phyloP scores from a whole-genome alignment of 2,329 filamentous ascomycete genomes.

The Nemania sp. region DNA sequence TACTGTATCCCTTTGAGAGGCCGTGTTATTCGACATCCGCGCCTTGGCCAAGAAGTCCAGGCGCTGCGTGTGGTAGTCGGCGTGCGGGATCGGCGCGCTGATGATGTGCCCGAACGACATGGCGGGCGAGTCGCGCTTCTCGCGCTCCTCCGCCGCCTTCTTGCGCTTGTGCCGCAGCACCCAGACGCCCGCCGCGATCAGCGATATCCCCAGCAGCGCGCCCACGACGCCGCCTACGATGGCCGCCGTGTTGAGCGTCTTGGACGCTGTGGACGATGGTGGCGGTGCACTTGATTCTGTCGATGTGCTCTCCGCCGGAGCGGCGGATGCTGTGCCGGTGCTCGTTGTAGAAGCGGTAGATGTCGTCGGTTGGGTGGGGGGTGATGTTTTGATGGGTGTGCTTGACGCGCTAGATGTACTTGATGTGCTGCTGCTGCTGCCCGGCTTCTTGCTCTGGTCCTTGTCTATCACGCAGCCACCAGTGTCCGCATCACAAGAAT shows the following conservation, averaged over 20 bases:
- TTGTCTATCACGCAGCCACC: constrained; percentile 55
- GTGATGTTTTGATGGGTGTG: constrained; percentile 3
- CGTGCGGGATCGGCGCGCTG: constrained; percentile 36
- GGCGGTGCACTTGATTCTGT: background rate
- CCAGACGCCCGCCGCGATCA: constrained; percentile 25
- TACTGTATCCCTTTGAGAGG: constrained; percentile 25
- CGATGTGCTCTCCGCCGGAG: background rate
- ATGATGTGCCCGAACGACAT: constrained; percentile 27
- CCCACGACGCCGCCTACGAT: constrained; percentile 37
- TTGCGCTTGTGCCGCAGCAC: constrained; percentile 29
- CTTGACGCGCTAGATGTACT: constrained; percentile 9
- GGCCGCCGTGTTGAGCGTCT: constrained; percentile 36
- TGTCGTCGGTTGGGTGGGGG: background rate
- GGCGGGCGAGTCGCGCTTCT: constrained; percentile 15
- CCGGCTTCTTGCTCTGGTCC: constrained; percentile 50
- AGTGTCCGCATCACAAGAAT: constrained; percentile 54
- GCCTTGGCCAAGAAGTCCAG: constrained; percentile 37
- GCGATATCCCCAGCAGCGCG: constrained; percentile 28
- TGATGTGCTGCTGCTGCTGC: constrained; percentile 10
- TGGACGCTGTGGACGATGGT: constrained; percentile 19
- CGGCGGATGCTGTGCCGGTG: constrained; percentile 3
- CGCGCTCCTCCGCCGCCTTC: constrained; percentile 12
- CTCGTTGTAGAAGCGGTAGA: constrained; percentile 5
- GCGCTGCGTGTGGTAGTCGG: constrained; percentile 31
- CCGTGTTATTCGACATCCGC: constrained; percentile 28